Evolutionary conservation across 2,329 filamentous ascomycete species (phyloP).

Genomic region (Aspergillus ochraceus): DNA sequence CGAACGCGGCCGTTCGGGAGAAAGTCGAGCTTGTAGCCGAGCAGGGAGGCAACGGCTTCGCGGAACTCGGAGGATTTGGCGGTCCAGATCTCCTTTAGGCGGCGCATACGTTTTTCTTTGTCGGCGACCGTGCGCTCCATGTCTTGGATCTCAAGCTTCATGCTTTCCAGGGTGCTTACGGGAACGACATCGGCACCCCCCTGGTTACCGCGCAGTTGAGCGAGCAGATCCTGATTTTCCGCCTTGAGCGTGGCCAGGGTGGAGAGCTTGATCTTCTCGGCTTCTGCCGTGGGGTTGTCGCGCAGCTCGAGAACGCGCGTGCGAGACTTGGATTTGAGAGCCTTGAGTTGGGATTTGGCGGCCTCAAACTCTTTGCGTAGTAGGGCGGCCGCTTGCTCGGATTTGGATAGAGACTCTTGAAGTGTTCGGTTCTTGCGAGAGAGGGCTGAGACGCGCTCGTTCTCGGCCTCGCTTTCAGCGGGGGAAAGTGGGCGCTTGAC

Average conservation of each 20-base stretch:
- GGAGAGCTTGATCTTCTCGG: conserved; percentile 77
- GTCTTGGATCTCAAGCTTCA: conserved; percentile 72
- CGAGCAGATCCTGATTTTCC: conserved; percentile 81
- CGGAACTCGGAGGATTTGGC: conserved; percentile 93
- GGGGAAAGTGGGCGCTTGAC: conserved; percentile 66
- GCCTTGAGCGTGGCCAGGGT: conserved; percentile 75
- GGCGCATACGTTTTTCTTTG: conserved; percentile 75
- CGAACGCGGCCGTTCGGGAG: conserved; percentile 96
- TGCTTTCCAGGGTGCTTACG: conserved; percentile 70
- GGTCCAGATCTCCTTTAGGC: conserved; percentile 89
- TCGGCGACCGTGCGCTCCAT: conserved; percentile 67
- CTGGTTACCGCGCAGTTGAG: conserved; percentile 61
- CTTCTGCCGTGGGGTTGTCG: conserved; percentile 86
- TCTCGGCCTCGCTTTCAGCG: conserved; percentile 54
- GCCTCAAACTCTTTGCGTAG: conserved; percentile 75
- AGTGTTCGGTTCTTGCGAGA: conserved; percentile 84
- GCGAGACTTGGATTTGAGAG: conserved; percentile 65
- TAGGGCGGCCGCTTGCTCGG: conserved; percentile 69
- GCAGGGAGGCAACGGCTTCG: conserved; percentile 84
- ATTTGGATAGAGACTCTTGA: conserved; percentile 71
- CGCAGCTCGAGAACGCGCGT: conserved; percentile 83
- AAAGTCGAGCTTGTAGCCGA: conserved; percentile 95
- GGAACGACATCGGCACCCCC: conserved; percentile 66
- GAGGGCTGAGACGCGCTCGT: conserved; percentile 76
- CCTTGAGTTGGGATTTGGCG: conserved; percentile 68